These are phyloP conservation scores for Komagataella pastoris DNA, from an alignment of 805 yeast genomes.

Conservation along the genomic window DNA sequence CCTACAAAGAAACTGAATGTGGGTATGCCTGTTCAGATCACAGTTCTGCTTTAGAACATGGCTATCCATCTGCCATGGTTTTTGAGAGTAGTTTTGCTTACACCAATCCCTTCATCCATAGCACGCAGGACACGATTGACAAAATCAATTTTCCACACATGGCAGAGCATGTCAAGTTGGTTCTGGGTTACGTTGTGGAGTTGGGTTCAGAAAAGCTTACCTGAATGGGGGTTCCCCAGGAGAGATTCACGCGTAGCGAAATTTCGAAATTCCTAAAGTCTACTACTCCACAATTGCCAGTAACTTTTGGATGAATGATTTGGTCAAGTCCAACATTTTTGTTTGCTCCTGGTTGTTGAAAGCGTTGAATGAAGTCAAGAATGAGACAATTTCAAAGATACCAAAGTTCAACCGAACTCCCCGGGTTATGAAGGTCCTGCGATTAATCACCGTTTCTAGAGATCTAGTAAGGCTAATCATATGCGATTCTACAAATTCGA, in stretches of 20 bases:
- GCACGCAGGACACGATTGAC: constrained; percentile 70
- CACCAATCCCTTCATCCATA: constrained; percentile 62
- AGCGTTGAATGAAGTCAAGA: neutral
- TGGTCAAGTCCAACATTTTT: neutral
- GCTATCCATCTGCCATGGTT: constrained; percentile 76
- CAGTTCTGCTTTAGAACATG: constrained; percentile 70
- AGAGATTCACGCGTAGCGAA: neutral
- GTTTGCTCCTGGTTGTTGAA: neutral
- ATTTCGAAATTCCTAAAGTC: neutral
- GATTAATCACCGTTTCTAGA: neutral
- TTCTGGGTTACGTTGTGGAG: constrained; percentile 63
- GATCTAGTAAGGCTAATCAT: neutral
- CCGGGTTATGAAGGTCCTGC: neutral
- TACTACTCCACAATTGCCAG: neutral
- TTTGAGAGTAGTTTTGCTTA: constrained; percentile 61
- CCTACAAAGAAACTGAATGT: constrained; percentile 64
- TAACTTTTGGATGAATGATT: neutral
- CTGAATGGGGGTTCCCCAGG: neutral
- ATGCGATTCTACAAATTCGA: constrained; percentile 4
- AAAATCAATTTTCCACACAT: constrained; percentile 68
- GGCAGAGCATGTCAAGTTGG: constrained; percentile 67
- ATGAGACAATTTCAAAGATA: neutral
- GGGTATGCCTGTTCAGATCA: constrained; percentile 95
- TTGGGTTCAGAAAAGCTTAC: constrained; percentile 20
- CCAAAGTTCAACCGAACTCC: neutral